These are phyloP conservation scores for Boletus huronensis DNA, from an alignment of 768 basidiomycete genomes.

Conservation along the genomic window DNA sequence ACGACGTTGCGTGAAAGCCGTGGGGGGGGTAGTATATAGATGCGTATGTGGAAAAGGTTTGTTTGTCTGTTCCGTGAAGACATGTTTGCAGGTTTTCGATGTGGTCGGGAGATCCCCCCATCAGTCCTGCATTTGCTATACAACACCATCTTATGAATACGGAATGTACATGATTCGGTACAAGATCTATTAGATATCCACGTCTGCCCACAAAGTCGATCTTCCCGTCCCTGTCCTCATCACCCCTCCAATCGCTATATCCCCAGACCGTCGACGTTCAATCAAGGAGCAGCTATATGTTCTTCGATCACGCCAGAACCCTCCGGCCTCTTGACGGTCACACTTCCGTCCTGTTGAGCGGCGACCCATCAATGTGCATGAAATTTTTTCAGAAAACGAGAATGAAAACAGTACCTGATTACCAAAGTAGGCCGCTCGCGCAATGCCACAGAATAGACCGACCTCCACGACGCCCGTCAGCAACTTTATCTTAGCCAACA, in stretches of 20 bases:
- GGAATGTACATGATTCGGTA: neutral
- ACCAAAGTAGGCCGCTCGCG: slow-evolving; percentile 95
- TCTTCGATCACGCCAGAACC: slow-evolving; percentile 23
- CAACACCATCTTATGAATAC: neutral
- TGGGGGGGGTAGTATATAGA: no score
- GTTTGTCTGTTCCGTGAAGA: no score
- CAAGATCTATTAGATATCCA: neutral
- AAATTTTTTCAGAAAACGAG: neutral
- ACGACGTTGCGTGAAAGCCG: slow-evolving; percentile 21
- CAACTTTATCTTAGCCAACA: slow-evolving; percentile 82
- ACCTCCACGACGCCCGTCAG: slow-evolving; percentile 99
- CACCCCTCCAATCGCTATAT: neutral
- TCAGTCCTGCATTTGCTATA: no score
- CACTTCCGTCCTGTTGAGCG: slow-evolving; percentile 59
- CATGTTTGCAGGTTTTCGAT: no score
- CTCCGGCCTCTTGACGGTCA: slow-evolving; percentile 51
- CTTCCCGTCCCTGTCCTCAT: neutral
- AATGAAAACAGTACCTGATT: slow-evolving; percentile 52
- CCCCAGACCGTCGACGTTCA: neutral
- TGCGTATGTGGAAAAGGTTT: no score
- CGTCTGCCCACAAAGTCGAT: neutral
- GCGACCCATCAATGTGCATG: neutral
- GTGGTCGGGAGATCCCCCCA: no score
- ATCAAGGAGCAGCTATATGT: slow-evolving; percentile 9
- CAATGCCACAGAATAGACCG: slow-evolving; percentile 92